Evolutionary conservation across 768 basidiomycete genomes (phyloP), one percentile per base, ranked within the genome.

Genomic region (Suillus clintonianus): DNA sequence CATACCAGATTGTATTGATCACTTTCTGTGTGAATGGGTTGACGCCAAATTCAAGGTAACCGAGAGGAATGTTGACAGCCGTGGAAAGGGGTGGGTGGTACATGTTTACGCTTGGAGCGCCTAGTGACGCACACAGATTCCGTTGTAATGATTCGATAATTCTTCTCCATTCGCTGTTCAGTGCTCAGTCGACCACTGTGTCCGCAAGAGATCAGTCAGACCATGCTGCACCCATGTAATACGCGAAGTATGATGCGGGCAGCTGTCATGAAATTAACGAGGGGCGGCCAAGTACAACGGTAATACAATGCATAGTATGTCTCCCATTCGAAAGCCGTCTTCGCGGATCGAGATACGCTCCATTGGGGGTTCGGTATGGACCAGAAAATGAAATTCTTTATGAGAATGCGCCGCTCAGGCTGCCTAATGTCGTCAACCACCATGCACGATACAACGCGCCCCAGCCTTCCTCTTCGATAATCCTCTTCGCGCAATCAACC

Each of bases 381-480:
- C 9, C 22, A 30, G 24, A 45, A 22, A 24, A 34, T 10, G 60
- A 57, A 24, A 41, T 41, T 53, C 30, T 67, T 67, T 68, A 77
- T 37, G 80, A 75, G 30, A 80, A 73, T 57, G 86, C 85, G 65
- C 85, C 88, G 56, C 72, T 78, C 39, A 89, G 72, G 45, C 85
- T 84, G 34, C 86, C 89, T 45, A 92, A 67, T 74, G 90, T 78
- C 5, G 90, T 92, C 57, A 93, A 71, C 93, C 92, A 94, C 92
- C 92, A 94, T 5, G 89, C 93, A 39, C 92, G 88, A 71, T 91
- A 93, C 60, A 95, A 73, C 0, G 90, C 83, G 67, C 74, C 72
- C 78, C 83, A 84, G 1, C 94, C 94, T 73, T 95, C 94, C 74
- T 95, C 93, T 39, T 89, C 82, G 14, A 90, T 71, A 39, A 94